These are phyloP conservation scores for Xylaria curta DNA, from an alignment of 495 filamentous ascomycete genomes.

Conservation along the genomic window DNA sequence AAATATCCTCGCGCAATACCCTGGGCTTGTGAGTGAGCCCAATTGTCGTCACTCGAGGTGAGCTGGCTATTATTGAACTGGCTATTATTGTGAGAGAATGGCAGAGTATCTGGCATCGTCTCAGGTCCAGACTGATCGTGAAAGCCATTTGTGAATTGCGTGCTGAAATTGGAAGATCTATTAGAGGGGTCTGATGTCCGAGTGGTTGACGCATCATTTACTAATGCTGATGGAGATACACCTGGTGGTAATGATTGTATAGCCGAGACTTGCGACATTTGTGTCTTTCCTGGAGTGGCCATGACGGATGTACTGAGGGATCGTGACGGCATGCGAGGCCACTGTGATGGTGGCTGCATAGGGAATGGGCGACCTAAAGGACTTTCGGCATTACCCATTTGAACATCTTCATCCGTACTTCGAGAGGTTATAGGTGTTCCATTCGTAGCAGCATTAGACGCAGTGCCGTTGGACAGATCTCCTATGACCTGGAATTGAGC, in stretches of 20 bases:
- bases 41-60: constrained; percentile 49
- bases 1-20: constrained; percentile 52
- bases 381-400: constrained; percentile 66
- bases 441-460: constrained; percentile 63
- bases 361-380: constrained; percentile 45
- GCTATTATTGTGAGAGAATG: constrained; percentile 24
- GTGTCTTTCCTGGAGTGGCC: constrained; percentile 49
- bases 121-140: constrained; percentile 42
- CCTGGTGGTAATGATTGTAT: constrained; percentile 78
- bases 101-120: constrained; percentile 65
- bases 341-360: constrained; percentile 45
- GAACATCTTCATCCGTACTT: constrained; percentile 55
- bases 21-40: constrained; percentile 60
- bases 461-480: constrained; percentile 55
- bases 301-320: constrained; percentile 40
- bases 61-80: constrained; percentile 33
- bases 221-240: constrained; percentile 74
- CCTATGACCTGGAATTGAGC: constrained; percentile 56
- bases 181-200: constrained; percentile 74
- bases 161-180: constrained; percentile 61
- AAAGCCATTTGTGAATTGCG: constrained; percentile 67
- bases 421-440: constrained; percentile 68
- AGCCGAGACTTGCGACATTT: constrained; percentile 70
- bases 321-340: constrained; percentile 33
- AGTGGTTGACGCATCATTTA: constrained; percentile 89